Conservation (phyloP, 2,329 filamentous ascomycete species). For the Cladorrhinum sp. region DNA sequence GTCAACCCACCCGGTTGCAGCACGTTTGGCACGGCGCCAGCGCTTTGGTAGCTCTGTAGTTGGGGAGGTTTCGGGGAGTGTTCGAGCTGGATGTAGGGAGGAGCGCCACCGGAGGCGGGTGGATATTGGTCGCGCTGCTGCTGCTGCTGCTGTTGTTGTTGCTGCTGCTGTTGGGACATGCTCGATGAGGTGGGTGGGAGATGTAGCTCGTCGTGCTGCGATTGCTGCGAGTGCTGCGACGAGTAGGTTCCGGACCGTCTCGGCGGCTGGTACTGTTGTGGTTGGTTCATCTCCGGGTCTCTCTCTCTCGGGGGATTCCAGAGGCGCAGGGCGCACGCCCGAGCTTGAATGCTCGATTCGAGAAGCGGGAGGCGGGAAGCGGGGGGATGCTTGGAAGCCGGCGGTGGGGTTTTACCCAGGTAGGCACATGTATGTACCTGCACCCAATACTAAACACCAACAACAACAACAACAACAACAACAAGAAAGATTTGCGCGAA, state of each 20-base stretch:
- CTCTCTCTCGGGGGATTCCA: neutral
- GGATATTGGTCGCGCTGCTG: constrained; percentile 37
- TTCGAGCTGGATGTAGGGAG: constrained; percentile 50
- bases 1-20: constrained; percentile 54
- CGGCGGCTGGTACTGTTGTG: constrained; percentile 36
- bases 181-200: constrained; percentile 39
- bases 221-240: constrained; percentile 42
- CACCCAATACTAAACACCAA: too few species aligned
- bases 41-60: constrained; percentile 33
- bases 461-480: too few species aligned
- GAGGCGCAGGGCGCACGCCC: neutral
- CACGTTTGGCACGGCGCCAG: constrained; percentile 53
- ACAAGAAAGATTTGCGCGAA: neutral
- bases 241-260: constrained; percentile 40
- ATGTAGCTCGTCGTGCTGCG: constrained; percentile 53
- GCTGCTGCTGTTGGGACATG: constrained; percentile 41
- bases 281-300: constrained; percentile 34
- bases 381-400: constrained; percentile 3
- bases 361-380: constrained; percentile 1
- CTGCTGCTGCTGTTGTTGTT: too few species aligned
- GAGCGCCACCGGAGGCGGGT: constrained; percentile 21
- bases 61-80: constrained; percentile 41
- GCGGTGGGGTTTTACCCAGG: neutral
- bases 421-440: neutral
- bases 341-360: constrained; percentile 6